These are phyloP conservation scores for Aspergillus ustus DNA, from an alignment of 2,329 filamentous ascomycete genomes.

Conservation along the genomic window DNA sequence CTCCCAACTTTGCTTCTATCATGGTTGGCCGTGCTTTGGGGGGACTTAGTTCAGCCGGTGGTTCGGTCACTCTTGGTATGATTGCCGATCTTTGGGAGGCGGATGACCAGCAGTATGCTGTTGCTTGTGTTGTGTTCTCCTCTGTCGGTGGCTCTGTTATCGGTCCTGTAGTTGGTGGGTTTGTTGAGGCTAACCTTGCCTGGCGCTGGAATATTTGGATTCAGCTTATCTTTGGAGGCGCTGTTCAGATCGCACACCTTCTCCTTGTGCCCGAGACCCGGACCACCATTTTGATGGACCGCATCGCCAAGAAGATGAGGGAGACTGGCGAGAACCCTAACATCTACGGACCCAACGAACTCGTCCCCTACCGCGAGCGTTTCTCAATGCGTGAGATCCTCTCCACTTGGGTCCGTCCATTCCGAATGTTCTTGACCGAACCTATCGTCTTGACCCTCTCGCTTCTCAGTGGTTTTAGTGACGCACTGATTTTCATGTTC, in stretches of 20 bases:
- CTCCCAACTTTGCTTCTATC: slow-evolving; percentile 72
- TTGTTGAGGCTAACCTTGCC: slow-evolving; percentile 67
- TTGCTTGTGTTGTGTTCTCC: slow-evolving; percentile 77
- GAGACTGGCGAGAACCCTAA: slow-evolving; percentile 62
- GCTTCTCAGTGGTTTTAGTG: slow-evolving; percentile 66
- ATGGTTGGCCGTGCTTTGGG: slow-evolving; percentile 73
- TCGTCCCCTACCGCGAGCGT: slow-evolving; percentile 62
- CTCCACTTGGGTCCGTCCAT: slow-evolving; percentile 63
- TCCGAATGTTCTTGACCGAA: slow-evolving; percentile 67
- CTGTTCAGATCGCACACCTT: slow-evolving; percentile 70
- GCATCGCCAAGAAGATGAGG: slow-evolving; percentile 75
- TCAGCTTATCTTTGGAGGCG: slow-evolving; percentile 76
- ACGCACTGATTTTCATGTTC: slow-evolving; percentile 70
- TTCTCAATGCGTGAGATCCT: slow-evolving; percentile 64
- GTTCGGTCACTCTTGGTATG: slow-evolving; percentile 75
- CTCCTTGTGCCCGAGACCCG: slow-evolving; percentile 78
- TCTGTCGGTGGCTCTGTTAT: slow-evolving; percentile 78
- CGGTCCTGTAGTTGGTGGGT: slow-evolving; percentile 78
- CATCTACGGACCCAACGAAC: slow-evolving; percentile 74
- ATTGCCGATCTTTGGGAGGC: slow-evolving; percentile 75
- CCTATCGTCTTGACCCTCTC: slow-evolving; percentile 67
- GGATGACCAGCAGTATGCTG: slow-evolving; percentile 73
- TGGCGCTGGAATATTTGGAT: slow-evolving; percentile 88
- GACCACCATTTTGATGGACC: slow-evolving; percentile 76
- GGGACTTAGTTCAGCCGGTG: slow-evolving; percentile 72